Base-by-base conservation (phyloP, 2,329 filamentous ascomycete genomes). In the Aureobasidium leucospermi region DNA sequence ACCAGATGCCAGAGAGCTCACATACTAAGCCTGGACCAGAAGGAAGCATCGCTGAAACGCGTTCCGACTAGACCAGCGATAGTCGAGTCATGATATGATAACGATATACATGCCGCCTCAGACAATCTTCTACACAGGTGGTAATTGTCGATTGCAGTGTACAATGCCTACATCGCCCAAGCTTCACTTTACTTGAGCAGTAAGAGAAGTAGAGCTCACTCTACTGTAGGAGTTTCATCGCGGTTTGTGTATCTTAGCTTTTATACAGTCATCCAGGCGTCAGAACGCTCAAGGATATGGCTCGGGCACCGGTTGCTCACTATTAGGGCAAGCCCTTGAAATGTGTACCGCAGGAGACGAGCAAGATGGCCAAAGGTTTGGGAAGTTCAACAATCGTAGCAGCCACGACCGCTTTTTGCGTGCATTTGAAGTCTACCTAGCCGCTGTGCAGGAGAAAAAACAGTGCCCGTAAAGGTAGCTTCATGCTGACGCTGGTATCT, bases 31-130 rank as follows among this genome's bases (percentile, higher is more conserved):
- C 56, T 62, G 59, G 8, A 55, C 68, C 67, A 19, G 69, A 68
- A 43, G 65, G 62, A 16, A 64, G 61, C 39, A 72, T 74, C 19
- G 62, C 65, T 39, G 76, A 76, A 70, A 77, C 76, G 65, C 69
- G 76, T 47, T 69, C 66, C 61, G 75, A 78, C 64, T 78, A 65
- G 47, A 19, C 6, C 3, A 4, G 7, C 15, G 6, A 42, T 36
- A 46, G 29, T 56, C 19, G 23, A 23, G 23, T 23, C 19, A 56
- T 46, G 9, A n/a, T 46, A 16, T 15, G 38, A 36, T 56, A 23
- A 46, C 28, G 32, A 43, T 3, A 28, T 31, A 46, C 41, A n/a
- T 32, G 39, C 29, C 23, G 23, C 23, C 23, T 23, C 23, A 23
- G 23, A 23, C 23, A 23, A 23, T 23, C 23, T 23, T 23, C 23